Base-by-base conservation (phyloP, 495 filamentous ascomycete species). In the Pseudoneurospora amorphoporcata region DNA sequence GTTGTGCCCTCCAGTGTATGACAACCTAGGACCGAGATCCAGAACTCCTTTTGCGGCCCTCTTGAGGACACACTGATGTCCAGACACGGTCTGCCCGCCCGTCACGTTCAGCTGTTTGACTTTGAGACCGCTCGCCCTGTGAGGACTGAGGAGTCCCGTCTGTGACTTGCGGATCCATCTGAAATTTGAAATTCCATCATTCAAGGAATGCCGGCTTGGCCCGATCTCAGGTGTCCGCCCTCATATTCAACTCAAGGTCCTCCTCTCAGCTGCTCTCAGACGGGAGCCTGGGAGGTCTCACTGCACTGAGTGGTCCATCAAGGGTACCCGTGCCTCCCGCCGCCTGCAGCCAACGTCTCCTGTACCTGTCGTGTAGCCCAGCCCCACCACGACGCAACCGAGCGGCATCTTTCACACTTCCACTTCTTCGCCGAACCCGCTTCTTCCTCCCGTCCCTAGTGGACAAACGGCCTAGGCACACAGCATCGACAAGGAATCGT, bases 301-400 rank as follows among this genome's bases (percentile, higher is more conserved):
- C 53, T 37, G 35, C 5, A 5, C 35, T 37, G 35, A 37, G 1
- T 35, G 53, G 53, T 65, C 53, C 53, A 35, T 65, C 53, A 32
- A 65, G 53, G 70, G 40, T 72, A 73, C 68, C 74, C 39, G 72
- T 70, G 76, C 71, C 74, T 35, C 76, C 69, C 76, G 68, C 74
- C 74, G 70, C 68, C 69, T 32, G 17, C 73, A 73, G 69, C 74
- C 72, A 77, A 73, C 73, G 69, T 71, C 47, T 43, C 19, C 68
- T 29, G 77, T 79, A 75, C 74, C 70, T 39, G 45, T 40, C 71
- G 77, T 39, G 76, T 79, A 77, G 47, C 70, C 73, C 16, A 35
- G 74, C 77, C 76, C 77, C 77, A 79, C 76, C 69, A 76, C 53
- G 53, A 61, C 47, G 47, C 53, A 61, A 35, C 53, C 35, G 29